Evolutionary conservation across 2,329 filamentous ascomycete species (phyloP), one percentile per base, ranked within the genome.

Genomic region (Exophiala xenobiotica): DNA sequence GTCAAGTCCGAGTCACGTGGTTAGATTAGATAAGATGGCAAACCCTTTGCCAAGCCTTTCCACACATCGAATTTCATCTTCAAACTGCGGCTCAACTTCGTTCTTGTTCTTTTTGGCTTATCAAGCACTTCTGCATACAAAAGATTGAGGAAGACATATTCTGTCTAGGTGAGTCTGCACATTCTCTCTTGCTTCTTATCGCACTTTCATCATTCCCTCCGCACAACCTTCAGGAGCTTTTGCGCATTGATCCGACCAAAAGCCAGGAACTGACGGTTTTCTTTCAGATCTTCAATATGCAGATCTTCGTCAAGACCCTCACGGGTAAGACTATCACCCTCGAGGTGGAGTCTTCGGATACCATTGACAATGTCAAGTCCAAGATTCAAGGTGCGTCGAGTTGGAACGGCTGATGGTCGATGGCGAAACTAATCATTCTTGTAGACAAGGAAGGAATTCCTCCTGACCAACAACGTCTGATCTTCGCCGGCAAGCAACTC

Each of bases 311-410:
- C 65, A 81, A 81, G 71, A 80, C 78, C 76, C 73, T 97, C 69
- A 97, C 93, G 88, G 93, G 93, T 74, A 97, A 97, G 88, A 97
- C 93, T 74, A 97, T 97, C 87, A 97, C 93, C 87, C 91, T 99
- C 70, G 93, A 99, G 90, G 93, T 97, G 80, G 93, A 97, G 87
- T 96, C 90, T 70, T 92, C 87, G 72, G 93, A 99, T 80, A 97
- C 92, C 73, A 97, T 99, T 79, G 93, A 97, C 86, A 97, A 97
- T 87, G 93, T 99, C 81, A 97, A 97, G 87, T 90, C 88, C 81
- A 97, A 99, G 85, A 86, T 86, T 67, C 83, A 85, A 74, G 81
- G 82, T 84, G 72, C 49, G 76, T 61, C 12, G 20, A 11, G 26
- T 37, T 14, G 39, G 16, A 16, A 11, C n/a, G 19, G 12, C 3